Percentiles rank a stretch among this genome's conserved stretches.
These are phyloP conservation scores for Beauveria brongniartii DNA, from an alignment of 2,329 filamentous ascomycete species.

Conservation along the genomic window DNA sequence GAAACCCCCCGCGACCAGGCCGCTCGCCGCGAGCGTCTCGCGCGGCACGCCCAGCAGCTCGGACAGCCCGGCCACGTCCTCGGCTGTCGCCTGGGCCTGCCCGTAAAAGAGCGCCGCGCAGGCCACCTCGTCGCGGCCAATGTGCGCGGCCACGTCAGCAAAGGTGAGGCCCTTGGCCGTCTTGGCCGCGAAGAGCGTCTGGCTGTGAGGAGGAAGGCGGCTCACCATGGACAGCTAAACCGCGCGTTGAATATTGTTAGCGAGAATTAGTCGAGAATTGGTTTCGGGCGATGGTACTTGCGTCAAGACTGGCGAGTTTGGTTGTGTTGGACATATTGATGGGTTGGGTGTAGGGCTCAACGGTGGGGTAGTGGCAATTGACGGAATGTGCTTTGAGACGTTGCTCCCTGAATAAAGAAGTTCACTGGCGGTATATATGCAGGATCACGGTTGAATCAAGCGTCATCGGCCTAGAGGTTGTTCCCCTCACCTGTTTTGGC, in stretches of 20 bases:
- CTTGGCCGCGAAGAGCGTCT: constrained; percentile 66
- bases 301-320: background rate
- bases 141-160: constrained; percentile 62
- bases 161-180: constrained; percentile 68
- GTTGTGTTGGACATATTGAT: background rate
- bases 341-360: background rate
- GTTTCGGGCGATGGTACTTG: background rate
- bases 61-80: constrained; percentile 60
- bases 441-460: too few species aligned
- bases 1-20: background rate
- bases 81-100: constrained; percentile 63
- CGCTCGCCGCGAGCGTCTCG: constrained; percentile 36
- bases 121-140: constrained; percentile 76
- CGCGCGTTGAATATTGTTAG: background rate
- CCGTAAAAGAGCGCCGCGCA: constrained; percentile 88
- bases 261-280: background rate
- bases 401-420: too few species aligned
- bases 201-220: constrained; percentile 58
- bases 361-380: too few species aligned
- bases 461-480: too few species aligned
- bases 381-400: too few species aligned
- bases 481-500: too few species aligned
- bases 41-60: constrained; percentile 54
- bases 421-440: too few species aligned
- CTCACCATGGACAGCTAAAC: background rate